Percentiles rank a stretch among this genome's conserved stretches.
Conservation (phyloP, 2,329 filamentous ascomycete genomes). For the Dactylellina haptotyla region DNA sequence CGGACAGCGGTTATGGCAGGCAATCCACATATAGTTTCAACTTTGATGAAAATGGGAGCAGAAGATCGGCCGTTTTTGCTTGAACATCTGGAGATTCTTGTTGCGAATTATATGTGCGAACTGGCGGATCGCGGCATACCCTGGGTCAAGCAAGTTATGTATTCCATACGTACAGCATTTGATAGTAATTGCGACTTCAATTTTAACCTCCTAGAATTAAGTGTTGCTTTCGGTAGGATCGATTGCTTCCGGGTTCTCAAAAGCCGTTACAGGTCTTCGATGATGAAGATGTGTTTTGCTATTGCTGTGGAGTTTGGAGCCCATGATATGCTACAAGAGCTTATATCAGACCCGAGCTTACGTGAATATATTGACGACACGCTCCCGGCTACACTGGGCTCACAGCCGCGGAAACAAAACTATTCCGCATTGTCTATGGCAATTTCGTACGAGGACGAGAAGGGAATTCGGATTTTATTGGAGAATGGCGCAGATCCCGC, state of each 20-base stretch:
- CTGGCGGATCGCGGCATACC: background rate
- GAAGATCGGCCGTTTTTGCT: background rate
- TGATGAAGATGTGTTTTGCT: background rate
- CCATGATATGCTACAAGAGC: conserved; percentile 1
- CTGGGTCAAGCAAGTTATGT: background rate
- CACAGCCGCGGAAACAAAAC: background rate
- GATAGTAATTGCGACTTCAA: background rate
- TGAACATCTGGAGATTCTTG: background rate
- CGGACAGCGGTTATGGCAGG: background rate
- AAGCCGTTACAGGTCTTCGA: background rate
- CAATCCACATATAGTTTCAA: background rate
- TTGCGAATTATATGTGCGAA: background rate
- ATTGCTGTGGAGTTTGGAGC: background rate
- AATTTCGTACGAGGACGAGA: background rate
- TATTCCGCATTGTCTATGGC: background rate
- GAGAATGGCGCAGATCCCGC: background rate
- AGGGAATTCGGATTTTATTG: background rate
- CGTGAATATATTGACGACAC: background rate
- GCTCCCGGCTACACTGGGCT: background rate
- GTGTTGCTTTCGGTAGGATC: background rate
- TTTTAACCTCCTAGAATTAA: conserved; percentile 1
- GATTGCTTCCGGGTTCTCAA: background rate
- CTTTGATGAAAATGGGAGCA: background rate
- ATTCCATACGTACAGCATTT: background rate
- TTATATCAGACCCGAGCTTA: background rate